phyloP scores from a whole-genome alignment of 345 rosid species.

The Gossypium australe region DNA sequence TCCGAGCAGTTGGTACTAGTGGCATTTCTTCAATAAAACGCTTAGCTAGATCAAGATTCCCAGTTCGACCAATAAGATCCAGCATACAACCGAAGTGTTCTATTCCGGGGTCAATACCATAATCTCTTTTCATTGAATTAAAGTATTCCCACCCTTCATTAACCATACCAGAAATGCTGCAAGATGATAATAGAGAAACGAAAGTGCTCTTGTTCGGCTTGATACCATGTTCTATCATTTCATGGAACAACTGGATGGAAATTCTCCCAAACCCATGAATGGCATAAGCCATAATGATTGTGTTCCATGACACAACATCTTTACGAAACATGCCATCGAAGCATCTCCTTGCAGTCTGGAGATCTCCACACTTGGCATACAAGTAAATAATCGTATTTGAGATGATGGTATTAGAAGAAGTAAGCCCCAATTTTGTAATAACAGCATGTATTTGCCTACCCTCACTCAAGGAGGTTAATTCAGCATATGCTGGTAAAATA shows the following conservation, averaged over 20 bases:
- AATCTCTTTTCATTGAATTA: slow-evolving; percentile 48
- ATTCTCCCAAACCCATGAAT: slow-evolving; percentile 55
- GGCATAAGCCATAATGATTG: slow-evolving; percentile 66
- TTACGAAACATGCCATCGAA: slow-evolving; percentile 39
- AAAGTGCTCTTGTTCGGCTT: slow-evolving; percentile 65
- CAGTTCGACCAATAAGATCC: slow-evolving; percentile 65
- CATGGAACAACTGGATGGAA: slow-evolving; percentile 41
- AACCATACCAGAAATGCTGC: slow-evolving; percentile 70
- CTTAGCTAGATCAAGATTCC: slow-evolving; percentile 47
- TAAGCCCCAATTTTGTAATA: slow-evolving; percentile 31
- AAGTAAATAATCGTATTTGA: slow-evolving; percentile 58
- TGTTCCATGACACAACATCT: slow-evolving; percentile 74
- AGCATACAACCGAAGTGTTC: slow-evolving; percentile 74
- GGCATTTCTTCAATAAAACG: slow-evolving; percentile 56
- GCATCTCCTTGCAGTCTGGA: slow-evolving; percentile 45
- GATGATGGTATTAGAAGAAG: slow-evolving; percentile 33
- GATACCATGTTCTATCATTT: slow-evolving; percentile 43
- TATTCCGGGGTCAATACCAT: slow-evolving; percentile 60
- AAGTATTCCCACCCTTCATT: slow-evolving; percentile 69
- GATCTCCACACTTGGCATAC: slow-evolving; percentile 74
- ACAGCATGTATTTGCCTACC: slow-evolving; percentile 55
- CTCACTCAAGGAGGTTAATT: slow-evolving; percentile 40
- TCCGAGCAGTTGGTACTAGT: slow-evolving; percentile 51
- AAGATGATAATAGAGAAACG: slow-evolving; percentile 55
- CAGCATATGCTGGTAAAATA: slow-evolving; percentile 67